Percentiles rank a stretch among this genome's conserved stretches.
Conservation (phyloP, 2,329 filamentous ascomycete species). For the Hypoxylon sp. region DNA sequence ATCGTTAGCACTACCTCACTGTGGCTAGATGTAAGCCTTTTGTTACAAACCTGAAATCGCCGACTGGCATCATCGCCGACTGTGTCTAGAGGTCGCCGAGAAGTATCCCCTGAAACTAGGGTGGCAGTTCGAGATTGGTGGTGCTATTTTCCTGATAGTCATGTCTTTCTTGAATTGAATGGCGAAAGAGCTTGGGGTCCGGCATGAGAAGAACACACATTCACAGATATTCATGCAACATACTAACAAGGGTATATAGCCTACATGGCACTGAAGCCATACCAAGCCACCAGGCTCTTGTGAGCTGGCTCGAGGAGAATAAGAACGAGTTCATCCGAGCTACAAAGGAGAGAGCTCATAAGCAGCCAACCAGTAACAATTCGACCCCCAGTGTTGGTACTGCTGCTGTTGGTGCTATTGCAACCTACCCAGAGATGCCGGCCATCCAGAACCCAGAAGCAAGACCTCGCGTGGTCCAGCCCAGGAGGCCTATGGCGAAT, state of each 20-base stretch:
- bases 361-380: background rate
- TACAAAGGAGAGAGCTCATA: background rate
- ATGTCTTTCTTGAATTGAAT: background rate
- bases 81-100: background rate
- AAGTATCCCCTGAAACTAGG: background rate
- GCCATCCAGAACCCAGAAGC: slow-evolving; percentile 9
- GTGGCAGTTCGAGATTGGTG: background rate
- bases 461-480: background rate
- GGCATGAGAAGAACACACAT: background rate
- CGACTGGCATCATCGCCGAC: background rate
- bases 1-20: background rate
- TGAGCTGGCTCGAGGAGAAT: slow-evolving; percentile 35
- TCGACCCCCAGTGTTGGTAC: too few species aligned
- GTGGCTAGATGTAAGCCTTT: background rate
- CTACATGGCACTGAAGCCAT: slow-evolving; percentile 35
- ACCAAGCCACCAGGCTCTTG: slow-evolving; percentile 23
- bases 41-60: background rate
- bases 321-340: slow-evolving; percentile 31
- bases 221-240: background rate
- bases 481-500: background rate
- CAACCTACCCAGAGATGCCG: background rate
- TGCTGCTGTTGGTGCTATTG: background rate
- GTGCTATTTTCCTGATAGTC: background rate
- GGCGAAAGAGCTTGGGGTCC: background rate
- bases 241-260: slow-evolving; percentile 21